Base-by-base conservation (phyloP, 2,329 filamentous ascomycete species). In the Teratosphaeria epicoccoides region DNA sequence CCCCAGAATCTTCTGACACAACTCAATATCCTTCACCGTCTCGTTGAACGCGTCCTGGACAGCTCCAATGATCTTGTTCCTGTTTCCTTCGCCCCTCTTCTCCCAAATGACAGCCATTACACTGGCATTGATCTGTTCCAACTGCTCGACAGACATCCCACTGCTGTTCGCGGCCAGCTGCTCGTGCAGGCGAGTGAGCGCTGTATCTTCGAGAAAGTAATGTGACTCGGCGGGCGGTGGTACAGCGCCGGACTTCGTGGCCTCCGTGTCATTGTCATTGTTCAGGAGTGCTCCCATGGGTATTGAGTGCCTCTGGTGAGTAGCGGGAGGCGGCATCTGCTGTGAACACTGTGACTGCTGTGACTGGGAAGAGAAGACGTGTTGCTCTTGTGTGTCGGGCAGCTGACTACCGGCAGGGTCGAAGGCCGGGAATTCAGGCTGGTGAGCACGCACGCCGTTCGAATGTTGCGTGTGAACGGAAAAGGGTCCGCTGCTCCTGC, bases 71-170 rank as follows among this genome's bases (percentile, higher is more conserved):
- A 95, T 89, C 60, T 77, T 76, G 61, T 82, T 84, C 43, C 93
- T 81, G 69, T 98, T 93, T 81, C 87, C 93, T 63, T 94, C 84
- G 46, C 81, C 78, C 47, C 89, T 79, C 54, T 79, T 79, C 55
- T 77, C 77, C 93, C 93, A 98, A 44, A 97, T 79, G 57, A 84
- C 82, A 55, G 91, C 86, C 91, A 97, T 97, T 57, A 97, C 74
- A 59, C 85, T 82, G 6, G 89, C 84, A 67, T 90, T 90, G 66
- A 96, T 84, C 69, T 97, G 91, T 73, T 97, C 91, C 20, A 98
- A 74, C 68, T 98, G 91, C 71, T 98, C 93, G 49, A 98, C 87
- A 0, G 84, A 87, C 67, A 87, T 87, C 0, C 87, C 88, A 20
- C 81, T 83, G 1, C 87, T 91, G 44, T 77, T 75, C 24, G 78